Evolutionary conservation across 257 asterid genomes (phyloP).

Genomic region (Agastache rugosa): DNA sequence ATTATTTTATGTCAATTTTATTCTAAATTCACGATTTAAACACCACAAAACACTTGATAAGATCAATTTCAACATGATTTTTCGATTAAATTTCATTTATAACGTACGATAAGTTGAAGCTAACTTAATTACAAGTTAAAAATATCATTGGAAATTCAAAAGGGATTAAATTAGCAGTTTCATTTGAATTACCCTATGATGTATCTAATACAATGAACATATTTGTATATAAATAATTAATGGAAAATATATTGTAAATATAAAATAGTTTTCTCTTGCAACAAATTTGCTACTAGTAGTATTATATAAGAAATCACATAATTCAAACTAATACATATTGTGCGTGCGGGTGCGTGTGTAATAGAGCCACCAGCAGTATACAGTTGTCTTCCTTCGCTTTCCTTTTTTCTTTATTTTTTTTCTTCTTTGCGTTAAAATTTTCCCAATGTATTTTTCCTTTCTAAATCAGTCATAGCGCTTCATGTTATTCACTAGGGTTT

Average conservation of each 20-base stretch:
- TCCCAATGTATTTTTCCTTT: slow-evolving; percentile 22
- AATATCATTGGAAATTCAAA: neutral
- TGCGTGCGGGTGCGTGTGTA: neutral
- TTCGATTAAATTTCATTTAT: too few relatives aligned
- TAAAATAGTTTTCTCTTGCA: neutral
- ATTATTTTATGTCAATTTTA: too few relatives aligned
- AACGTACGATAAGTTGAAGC: too few relatives aligned
- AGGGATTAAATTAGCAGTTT: too few relatives aligned
- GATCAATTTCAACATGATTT: too few relatives aligned
- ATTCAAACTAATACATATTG: neutral
- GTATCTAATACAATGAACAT: neutral
- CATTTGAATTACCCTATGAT: neutral
- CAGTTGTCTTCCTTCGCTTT: slow-evolving; percentile 37
- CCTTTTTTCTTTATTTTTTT: neutral
- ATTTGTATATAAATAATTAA: neutral
- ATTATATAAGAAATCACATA: neutral
- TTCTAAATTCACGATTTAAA: too few relatives aligned
- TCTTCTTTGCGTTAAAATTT: slow-evolving; percentile 19
- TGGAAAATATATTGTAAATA: too few relatives aligned
- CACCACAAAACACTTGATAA: too few relatives aligned
- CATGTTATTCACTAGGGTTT: slow-evolving; percentile 41
- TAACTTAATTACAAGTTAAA: too few relatives aligned
- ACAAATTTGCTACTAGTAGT: neutral
- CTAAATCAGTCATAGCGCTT: slow-evolving; percentile 1
- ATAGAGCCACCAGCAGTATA: slow-evolving; percentile 24